Percentiles rank a stretch among this genome's conserved stretches.
These are phyloP conservation scores for Plasmodium cynomolgi DNA, from an alignment of 169 alveolate genomes.

Conservation along the genomic window DNA sequence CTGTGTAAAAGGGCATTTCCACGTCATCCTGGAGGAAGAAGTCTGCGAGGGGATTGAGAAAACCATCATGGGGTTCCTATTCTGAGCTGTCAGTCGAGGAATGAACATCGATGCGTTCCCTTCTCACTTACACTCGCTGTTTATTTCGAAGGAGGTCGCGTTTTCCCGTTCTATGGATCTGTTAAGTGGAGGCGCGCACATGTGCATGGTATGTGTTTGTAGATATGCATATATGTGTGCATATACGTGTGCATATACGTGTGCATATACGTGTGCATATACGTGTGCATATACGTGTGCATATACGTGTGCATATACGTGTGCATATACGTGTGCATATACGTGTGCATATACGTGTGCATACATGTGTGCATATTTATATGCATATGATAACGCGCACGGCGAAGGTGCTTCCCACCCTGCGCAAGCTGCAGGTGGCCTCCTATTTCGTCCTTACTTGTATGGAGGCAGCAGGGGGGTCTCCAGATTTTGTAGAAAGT, in stretches of 20 bases:
- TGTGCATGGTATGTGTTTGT: not conserved
- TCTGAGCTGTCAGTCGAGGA: not conserved
- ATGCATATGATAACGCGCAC: not conserved
- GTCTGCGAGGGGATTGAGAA: constrained; percentile 3
- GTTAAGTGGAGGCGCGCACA: not conserved
- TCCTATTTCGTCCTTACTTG: constrained; percentile 32
- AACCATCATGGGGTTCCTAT: not conserved
- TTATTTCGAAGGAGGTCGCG: constrained; percentile 51
- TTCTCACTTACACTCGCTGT: constrained; percentile 56
- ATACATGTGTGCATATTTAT: not conserved
- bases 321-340: constrained; percentile 12
- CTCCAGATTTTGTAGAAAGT: constrained; percentile 81
- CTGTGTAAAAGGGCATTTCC: constrained; percentile 68
- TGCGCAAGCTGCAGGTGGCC: not conserved
- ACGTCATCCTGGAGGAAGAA: constrained; percentile 62
- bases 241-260: not conserved
- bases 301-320: constrained; percentile 22
- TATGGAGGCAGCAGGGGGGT: constrained; percentile 85
- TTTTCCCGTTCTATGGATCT: constrained; percentile 52
- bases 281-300: not conserved
- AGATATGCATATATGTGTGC: constrained; percentile 3
- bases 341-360: not conserved
- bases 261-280: not conserved
- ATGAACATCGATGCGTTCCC: not conserved
- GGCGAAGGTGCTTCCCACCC: not conserved